A percentile compares a stretch with the other conserved stretches of the same genome.
phyloP scores from a whole-genome alignment of 108 stramenopile species.

The Stephanodiscus minutulus region DNA sequence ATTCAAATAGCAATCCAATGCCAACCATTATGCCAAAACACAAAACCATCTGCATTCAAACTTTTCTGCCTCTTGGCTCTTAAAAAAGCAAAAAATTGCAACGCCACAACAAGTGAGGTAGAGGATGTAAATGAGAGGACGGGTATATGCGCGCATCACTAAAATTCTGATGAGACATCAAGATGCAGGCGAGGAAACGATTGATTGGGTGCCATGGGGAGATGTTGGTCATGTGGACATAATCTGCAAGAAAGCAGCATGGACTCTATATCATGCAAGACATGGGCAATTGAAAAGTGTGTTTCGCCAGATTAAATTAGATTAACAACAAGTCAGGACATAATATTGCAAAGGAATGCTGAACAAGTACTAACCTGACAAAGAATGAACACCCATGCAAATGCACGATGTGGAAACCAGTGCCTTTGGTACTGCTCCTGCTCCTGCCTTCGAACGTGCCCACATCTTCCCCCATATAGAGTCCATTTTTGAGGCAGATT shows the following conservation, averaged over 20 bases:
- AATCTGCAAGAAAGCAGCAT: conserved; percentile 51
- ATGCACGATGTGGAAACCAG: conserved; percentile 48
- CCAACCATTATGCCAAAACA: conserved; percentile 54
- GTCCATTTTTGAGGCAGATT: conserved; percentile 35
- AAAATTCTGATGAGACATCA: conserved; percentile 35
- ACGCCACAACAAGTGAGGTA: conserved; percentile 19
- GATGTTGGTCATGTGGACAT: conserved; percentile 47
- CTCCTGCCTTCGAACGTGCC: not conserved
- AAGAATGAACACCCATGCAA: conserved; percentile 47
- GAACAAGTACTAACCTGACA: conserved; percentile 26
- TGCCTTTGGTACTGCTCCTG: conserved; percentile 15
- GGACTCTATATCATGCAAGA: conserved; percentile 19
- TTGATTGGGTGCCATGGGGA: conserved; percentile 42
- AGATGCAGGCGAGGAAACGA: conserved; percentile 34
- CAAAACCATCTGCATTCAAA: conserved; percentile 40
- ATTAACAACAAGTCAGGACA: not conserved
- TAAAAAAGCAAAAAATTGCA: conserved; percentile 42
- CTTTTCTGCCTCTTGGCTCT: conserved; percentile 36
- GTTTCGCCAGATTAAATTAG: not conserved
- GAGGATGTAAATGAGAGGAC: conserved; percentile 30
- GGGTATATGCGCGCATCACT: conserved; percentile 38
- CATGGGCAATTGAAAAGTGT: not conserved
- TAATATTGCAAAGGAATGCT: not conserved
- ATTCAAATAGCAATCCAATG: conserved; percentile 35
- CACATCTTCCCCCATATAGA: conserved; percentile 11